Conservation (phyloP, 2,329 filamentous ascomycete species). For the Pseudopyricularia javanii region DNA sequence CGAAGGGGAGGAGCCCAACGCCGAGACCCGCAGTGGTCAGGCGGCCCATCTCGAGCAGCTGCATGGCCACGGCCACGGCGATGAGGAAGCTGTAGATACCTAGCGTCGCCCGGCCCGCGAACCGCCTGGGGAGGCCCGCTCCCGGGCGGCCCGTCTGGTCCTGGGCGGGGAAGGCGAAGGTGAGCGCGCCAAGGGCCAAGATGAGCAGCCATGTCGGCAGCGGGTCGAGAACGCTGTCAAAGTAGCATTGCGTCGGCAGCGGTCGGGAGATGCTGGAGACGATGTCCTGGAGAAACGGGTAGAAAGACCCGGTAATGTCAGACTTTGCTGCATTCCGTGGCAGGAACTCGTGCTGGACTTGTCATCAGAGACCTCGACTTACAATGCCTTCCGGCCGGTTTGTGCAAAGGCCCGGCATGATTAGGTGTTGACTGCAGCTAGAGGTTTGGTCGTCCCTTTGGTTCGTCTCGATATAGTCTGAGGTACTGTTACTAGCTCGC, state of each 20-base stretch:
- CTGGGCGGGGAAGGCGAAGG: constrained; percentile 5
- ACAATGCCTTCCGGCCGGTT: constrained; percentile 5
- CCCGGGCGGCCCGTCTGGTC: neutral
- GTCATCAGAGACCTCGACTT: neutral
- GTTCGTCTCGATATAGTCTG: neutral
- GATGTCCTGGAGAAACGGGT: neutral
- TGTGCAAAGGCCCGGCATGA: constrained; percentile 3
- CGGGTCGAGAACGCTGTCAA: constrained; percentile 12
- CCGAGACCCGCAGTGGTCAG: constrained; percentile 8
- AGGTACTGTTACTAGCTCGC: neutral
- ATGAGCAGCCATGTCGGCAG: constrained; percentile 13
- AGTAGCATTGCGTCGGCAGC: constrained; percentile 15
- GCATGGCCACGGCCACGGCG: constrained; percentile 10
- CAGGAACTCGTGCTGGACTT: neutral
- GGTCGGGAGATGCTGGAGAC: constrained; percentile 5
- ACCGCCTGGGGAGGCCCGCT: constrained; percentile 5
- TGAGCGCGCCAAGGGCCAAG: constrained; percentile 6
- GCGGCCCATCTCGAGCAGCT: constrained; percentile 12
- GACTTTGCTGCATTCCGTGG: neutral
- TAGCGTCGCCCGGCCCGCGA: constrained; percentile 8
- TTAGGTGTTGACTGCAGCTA: neutral
- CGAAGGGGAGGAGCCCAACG: constrained; percentile 10
- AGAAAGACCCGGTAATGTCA: neutral
- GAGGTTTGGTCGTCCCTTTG: too few relatives aligned
- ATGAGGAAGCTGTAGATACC: constrained; percentile 12